Percentiles rank a stretch among this genome's conserved stretches.
Evolutionary conservation across 78 protist genomes (phyloP).

Genomic region (Guillardia theta): DNA sequence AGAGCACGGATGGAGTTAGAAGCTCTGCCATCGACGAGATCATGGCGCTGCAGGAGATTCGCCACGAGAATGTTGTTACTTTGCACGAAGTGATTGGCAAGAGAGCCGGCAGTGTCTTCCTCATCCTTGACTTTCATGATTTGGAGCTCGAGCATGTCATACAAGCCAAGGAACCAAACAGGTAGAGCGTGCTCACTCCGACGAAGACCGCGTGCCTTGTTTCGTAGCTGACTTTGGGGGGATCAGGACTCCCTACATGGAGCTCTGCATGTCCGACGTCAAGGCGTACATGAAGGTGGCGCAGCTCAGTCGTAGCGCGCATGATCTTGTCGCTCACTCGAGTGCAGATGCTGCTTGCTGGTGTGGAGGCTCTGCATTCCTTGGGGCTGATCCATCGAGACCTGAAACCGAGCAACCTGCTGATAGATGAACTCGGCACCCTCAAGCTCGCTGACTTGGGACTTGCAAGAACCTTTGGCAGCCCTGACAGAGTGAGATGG

Average conservation of each 20-base stretch:
- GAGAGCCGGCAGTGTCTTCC: not conserved
- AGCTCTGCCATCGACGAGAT: not conserved
- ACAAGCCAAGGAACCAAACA: not conserved
- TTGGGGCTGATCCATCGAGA: slow-evolving; percentile 47
- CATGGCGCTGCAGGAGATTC: not conserved
- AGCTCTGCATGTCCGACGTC: not conserved
- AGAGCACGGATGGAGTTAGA: not conserved
- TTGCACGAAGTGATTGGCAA: not conserved
- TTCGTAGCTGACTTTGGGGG: too few species aligned
- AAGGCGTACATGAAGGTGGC: too few species aligned
- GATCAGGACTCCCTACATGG: not conserved
- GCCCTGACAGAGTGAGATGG: too few species aligned
- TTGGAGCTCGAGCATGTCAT: slow-evolving; percentile 34
- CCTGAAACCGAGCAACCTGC: slow-evolving; percentile 52
- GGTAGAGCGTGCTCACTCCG: too few species aligned
- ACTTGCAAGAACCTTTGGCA: slow-evolving; percentile 38
- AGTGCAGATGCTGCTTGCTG: slow-evolving; percentile 20
- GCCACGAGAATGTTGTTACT: not conserved
- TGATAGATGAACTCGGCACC: not conserved
- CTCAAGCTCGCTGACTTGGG: slow-evolving; percentile 56
- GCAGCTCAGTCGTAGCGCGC: too few species aligned
- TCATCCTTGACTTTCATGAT: not conserved
- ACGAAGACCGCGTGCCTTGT: too few species aligned
- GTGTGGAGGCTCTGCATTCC: not conserved
- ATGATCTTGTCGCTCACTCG: too few species aligned